phyloP scores from a whole-genome alignment of 306 rosid genomes.

The Hippophae rhamnoides region DNA sequence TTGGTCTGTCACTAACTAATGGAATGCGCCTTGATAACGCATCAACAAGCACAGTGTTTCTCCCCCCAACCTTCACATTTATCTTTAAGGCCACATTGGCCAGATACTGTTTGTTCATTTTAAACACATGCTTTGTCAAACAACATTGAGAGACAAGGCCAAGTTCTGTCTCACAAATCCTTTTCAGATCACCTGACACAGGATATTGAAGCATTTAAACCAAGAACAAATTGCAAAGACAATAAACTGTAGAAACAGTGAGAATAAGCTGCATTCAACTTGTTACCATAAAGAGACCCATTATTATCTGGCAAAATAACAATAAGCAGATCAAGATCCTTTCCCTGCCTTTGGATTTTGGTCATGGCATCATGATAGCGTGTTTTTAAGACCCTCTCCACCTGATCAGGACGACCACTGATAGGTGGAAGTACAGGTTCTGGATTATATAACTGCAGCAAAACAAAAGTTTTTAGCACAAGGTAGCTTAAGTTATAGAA shows the following conservation, averaged over 20 bases:
- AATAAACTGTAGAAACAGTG: not conserved
- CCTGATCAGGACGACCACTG: conserved; percentile 79
- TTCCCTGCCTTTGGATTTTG: conserved; percentile 36
- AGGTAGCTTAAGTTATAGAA: not conserved
- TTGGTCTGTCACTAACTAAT: conserved; percentile 80
- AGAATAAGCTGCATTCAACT: not conserved
- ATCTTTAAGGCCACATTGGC: conserved; percentile 90
- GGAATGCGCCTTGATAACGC: conserved; percentile 87
- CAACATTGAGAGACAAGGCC: conserved; percentile 96
- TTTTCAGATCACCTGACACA: conserved; percentile 73
- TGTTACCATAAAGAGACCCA: conserved; percentile 87
- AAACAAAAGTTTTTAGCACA: not conserved
- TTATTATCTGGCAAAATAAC: conserved; percentile 89
- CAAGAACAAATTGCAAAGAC: not conserved
- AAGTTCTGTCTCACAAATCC: conserved; percentile 92
- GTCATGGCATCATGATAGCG: conserved; percentile 68
- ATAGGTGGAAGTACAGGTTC: conserved; percentile 66
- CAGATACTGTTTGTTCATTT: conserved; percentile 82
- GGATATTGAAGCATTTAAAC: not conserved
- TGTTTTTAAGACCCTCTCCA: conserved; percentile 67
- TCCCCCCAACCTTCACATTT: conserved; percentile 93
- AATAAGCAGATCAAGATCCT: conserved; percentile 80
- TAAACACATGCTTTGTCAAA: conserved; percentile 71
- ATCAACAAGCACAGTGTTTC: conserved; percentile 93
- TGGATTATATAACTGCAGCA: conserved; percentile 49